These are phyloP conservation scores for Tubosaeta sp. DNA, from an alignment of 768 basidiomycete species.

Conservation along the genomic window DNA sequence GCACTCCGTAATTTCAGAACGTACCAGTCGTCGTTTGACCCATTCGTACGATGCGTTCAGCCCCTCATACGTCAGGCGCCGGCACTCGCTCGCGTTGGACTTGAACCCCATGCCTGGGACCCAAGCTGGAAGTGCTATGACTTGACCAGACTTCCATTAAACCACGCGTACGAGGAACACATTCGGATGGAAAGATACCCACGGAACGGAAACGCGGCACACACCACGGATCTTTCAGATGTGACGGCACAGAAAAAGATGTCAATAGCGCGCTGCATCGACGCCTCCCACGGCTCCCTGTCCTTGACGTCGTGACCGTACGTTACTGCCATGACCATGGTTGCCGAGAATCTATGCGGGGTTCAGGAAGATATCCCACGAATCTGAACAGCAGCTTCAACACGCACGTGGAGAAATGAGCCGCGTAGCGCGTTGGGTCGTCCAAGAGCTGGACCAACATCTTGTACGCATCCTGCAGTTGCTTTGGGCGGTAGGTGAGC, in stretches of 20 bases:
- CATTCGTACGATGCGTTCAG: conserved; percentile 12
- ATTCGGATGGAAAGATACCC: neutral
- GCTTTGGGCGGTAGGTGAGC: conserved; percentile 11
- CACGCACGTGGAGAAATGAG: conserved; percentile 11
- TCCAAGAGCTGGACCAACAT: conserved; percentile 6
- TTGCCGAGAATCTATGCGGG: conserved; percentile 2
- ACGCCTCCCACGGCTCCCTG: conserved; percentile 1
- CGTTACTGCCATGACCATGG: conserved; percentile 13
- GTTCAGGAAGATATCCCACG: neutral
- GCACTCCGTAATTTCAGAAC: neutral
- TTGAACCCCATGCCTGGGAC: conserved; percentile 26
- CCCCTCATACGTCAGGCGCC: neutral
- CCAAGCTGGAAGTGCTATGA: conserved; percentile 21
- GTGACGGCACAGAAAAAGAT: neutral
- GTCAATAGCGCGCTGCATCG: conserved; percentile 9
- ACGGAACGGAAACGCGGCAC: conserved; percentile 13
- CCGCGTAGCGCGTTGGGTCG: conserved; percentile 4
- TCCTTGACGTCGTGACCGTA: conserved; percentile 12
- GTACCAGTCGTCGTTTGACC: conserved; percentile 7
- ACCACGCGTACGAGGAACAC: neutral
- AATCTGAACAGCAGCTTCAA: too few species aligned
- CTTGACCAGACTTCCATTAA: conserved; percentile 5
- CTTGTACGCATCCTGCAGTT: conserved; percentile 12
- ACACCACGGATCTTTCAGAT: conserved; percentile 1
- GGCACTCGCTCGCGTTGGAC: conserved; percentile 9